Percentiles rank a stretch among this genome's conserved stretches.
phyloP scores from a whole-genome alignment of 495 filamentous ascomycete species.

The Penicillium goetzii region DNA sequence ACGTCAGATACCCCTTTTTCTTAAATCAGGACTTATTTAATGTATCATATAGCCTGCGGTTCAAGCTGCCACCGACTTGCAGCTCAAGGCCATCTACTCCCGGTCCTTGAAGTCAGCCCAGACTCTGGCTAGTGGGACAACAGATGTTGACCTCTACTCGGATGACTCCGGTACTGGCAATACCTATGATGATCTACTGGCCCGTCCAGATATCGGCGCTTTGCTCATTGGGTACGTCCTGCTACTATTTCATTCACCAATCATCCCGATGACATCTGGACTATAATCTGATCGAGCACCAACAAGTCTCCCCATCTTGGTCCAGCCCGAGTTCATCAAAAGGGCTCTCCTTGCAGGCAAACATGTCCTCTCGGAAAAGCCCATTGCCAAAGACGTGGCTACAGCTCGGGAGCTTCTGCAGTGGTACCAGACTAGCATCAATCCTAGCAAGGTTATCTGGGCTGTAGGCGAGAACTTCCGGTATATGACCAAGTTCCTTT shows the following conservation, averaged over 20 bases:
- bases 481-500: conserved; percentile 60
- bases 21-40: neutral
- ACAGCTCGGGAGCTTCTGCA: conserved; percentile 63
- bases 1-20: conserved; percentile 1
- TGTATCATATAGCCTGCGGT: conserved; percentile 52
- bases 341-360: conserved; percentile 68
- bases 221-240: conserved; percentile 65
- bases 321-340: conserved; percentile 44
- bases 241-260: too few species aligned
- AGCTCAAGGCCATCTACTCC: conserved; percentile 65
- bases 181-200: conserved; percentile 62
- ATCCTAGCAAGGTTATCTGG: conserved; percentile 55
- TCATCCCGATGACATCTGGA: neutral
- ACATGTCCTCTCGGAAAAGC: conserved; percentile 85
- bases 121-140: conserved; percentile 38
- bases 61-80: conserved; percentile 45
- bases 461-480: conserved; percentile 79
- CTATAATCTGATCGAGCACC: conserved; percentile 33
- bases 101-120: conserved; percentile 59
- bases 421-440: conserved; percentile 60
- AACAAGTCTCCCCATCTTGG: conserved; percentile 40
- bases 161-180: conserved; percentile 61
- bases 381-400: conserved; percentile 68
- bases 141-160: conserved; percentile 58
- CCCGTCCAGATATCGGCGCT: conserved; percentile 65